A percentile compares a stretch with the other conserved stretches of the same genome.
Conservation (phyloP, 352 stramenopile genomes). For the Peronospora belbahrii region DNA sequence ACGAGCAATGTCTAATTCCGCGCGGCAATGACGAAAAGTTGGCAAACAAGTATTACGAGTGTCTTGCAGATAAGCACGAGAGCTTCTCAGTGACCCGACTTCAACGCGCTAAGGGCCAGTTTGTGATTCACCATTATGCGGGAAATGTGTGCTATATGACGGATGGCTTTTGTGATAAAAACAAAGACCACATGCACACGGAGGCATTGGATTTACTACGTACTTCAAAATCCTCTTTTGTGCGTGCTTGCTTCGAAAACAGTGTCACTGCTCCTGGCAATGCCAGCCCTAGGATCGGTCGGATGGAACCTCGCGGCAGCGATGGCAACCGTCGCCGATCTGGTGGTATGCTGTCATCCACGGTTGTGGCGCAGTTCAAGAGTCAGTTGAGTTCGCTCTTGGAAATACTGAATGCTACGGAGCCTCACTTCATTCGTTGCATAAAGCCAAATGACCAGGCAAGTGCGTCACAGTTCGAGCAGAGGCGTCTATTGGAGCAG, state of each 20-base stretch:
- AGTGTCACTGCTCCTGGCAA: conserved; percentile 16
- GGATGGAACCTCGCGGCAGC: conserved; percentile 24
- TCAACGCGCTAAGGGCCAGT: conserved; percentile 72
- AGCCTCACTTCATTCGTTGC: conserved; percentile 89
- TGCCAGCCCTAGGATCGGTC: conserved; percentile 15
- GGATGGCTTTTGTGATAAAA: conserved; percentile 83
- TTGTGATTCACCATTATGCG: conserved; percentile 85
- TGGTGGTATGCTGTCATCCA: conserved; percentile 72
- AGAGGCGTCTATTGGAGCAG: conserved; percentile 68
- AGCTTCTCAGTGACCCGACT: conserved; percentile 66
- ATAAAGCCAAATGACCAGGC: conserved; percentile 84
- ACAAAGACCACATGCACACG: conserved; percentile 85
- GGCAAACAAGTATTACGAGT: conserved; percentile 79
- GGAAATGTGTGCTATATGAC: conserved; percentile 77
- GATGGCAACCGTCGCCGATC: conserved; percentile 47
- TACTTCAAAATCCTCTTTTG: conserved; percentile 55
- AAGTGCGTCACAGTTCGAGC: conserved; percentile 54
- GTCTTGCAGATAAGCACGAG: conserved; percentile 41
- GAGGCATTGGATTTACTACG: conserved; percentile 68
- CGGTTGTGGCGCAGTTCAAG: conserved; percentile 90
- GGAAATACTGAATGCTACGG: conserved; percentile 90
- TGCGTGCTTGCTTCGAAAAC: conserved; percentile 62
- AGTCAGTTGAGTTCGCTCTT: conserved; percentile 89
- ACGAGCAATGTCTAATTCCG: conserved; percentile 82
- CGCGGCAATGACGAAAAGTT: conserved; percentile 78